These are phyloP conservation scores for Passiflora organensis DNA, from an alignment of 345 rosid species.

Conservation along the genomic window DNA sequence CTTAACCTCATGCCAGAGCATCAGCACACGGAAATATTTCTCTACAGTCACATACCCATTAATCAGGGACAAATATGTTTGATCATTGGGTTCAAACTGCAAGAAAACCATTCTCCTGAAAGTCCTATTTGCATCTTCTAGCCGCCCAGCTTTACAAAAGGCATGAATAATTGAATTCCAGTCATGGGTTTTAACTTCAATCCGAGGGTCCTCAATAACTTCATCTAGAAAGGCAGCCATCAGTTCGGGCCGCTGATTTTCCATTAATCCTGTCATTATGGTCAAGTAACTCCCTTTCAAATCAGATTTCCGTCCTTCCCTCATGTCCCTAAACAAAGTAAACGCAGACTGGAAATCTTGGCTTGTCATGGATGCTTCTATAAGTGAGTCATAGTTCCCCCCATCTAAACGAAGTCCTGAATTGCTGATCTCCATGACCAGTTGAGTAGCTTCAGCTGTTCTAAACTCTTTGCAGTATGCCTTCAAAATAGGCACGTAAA, in stretches of 20 bases:
- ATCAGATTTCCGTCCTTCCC: slow-evolving; percentile 54
- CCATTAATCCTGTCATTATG: slow-evolving; percentile 69
- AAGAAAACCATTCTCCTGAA: slow-evolving; percentile 84
- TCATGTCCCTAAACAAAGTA: slow-evolving; percentile 85
- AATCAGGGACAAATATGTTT: slow-evolving; percentile 80
- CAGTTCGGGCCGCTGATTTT: slow-evolving; percentile 18
- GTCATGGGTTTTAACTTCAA: slow-evolving; percentile 86
- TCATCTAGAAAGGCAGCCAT: slow-evolving; percentile 82
- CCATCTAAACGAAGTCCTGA: slow-evolving; percentile 66
- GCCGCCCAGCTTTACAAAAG: slow-evolving; percentile 75
- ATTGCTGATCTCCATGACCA: slow-evolving; percentile 69
- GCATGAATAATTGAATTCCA: slow-evolving; percentile 98
- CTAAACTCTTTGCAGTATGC: slow-evolving; percentile 75
- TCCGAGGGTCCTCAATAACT: slow-evolving; percentile 82
- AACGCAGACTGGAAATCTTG: slow-evolving; percentile 92
- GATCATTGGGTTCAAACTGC: slow-evolving; percentile 73
- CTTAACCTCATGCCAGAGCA: slow-evolving; percentile 85
- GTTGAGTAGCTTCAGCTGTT: slow-evolving; percentile 89
- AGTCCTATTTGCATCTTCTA: slow-evolving; percentile 87
- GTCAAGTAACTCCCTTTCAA: slow-evolving; percentile 80
- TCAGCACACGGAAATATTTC: slow-evolving; percentile 66
- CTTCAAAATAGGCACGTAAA: slow-evolving; percentile 71
- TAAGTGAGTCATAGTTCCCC: slow-evolving; percentile 48
- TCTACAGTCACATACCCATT: slow-evolving; percentile 72
- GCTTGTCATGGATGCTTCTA: slow-evolving; percentile 86